Evolutionary conservation across 2,329 filamentous ascomycete species (phyloP).

Genomic region (Alternaria infectoria): DNA sequence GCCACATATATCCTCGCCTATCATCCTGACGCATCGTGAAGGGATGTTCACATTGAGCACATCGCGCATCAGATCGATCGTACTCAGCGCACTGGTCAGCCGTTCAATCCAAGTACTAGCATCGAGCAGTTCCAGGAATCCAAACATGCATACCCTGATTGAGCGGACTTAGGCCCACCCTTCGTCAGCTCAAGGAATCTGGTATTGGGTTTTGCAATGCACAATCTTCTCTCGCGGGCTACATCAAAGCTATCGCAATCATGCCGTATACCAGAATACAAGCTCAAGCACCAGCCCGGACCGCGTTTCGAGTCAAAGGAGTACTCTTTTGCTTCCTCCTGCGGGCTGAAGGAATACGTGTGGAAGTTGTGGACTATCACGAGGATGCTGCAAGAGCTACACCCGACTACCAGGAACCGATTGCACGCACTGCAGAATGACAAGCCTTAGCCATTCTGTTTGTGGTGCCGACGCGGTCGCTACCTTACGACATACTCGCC

Average conservation of each 20-base stretch:
- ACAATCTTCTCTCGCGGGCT: not conserved
- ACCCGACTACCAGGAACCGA: not conserved
- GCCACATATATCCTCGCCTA: conserved; percentile 7
- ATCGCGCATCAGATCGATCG: not conserved
- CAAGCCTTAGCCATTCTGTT: not conserved
- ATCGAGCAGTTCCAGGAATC: not conserved
- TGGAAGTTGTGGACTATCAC: not conserved
- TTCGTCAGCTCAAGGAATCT: not conserved
- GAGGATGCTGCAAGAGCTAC: not conserved
- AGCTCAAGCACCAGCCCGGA: not conserved
- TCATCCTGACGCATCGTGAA: not conserved
- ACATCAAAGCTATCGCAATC: not conserved
- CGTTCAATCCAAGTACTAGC: conserved; percentile 3
- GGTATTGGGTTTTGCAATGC: not conserved
- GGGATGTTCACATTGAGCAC: not conserved
- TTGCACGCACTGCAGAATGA: not conserved
- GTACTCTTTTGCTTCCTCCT: not conserved
- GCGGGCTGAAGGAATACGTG: not conserved
- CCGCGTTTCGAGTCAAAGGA: not conserved
- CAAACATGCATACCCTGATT: not conserved
- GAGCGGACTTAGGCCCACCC: not conserved
- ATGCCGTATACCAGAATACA: not conserved
- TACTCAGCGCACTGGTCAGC: conserved; percentile 8
- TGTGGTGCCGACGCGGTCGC: not conserved
- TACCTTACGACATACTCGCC: not conserved